Conservation (phyloP, 1,139 yeast species). For the Geotrichum citri-aurantii region DNA sequence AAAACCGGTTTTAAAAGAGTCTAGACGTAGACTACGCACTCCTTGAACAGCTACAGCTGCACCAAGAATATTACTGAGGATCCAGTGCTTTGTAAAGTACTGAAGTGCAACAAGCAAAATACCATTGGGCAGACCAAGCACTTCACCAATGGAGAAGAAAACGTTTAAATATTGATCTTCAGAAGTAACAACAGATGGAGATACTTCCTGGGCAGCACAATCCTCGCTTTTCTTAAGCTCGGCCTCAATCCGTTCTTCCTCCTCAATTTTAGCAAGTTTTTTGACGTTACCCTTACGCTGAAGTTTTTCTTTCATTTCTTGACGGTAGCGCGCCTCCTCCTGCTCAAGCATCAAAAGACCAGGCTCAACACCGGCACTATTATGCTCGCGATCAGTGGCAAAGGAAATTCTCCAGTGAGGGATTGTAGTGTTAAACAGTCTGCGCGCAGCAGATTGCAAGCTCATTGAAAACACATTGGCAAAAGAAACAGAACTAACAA, state of each 20-base stretch:
- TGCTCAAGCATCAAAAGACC: slow-evolving; percentile 11
- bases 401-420: slow-evolving; percentile 34
- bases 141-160: slow-evolving; percentile 26
- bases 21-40: slow-evolving; percentile 28
- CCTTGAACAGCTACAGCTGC: slow-evolving; percentile 20
- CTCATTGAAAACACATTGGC: slow-evolving; percentile 28
- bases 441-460: slow-evolving; percentile 29
- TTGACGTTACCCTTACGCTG: not conserved
- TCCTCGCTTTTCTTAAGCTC: slow-evolving; percentile 24
- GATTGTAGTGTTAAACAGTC: slow-evolving; percentile 23
- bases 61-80: slow-evolving; percentile 28
- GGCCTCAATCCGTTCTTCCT: slow-evolving; percentile 19
- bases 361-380: slow-evolving; percentile 31
- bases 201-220: not conserved
- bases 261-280: slow-evolving; percentile 1
- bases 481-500: slow-evolving; percentile 33
- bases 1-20: slow-evolving; percentile 44
- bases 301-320: slow-evolving; percentile 3
- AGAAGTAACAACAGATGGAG: slow-evolving; percentile 14
- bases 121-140: slow-evolving; percentile 30
- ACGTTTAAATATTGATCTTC: slow-evolving; percentile 12
- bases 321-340: slow-evolving; percentile 3
- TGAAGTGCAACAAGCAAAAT: slow-evolving; percentile 20
- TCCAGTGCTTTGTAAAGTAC: slow-evolving; percentile 35
- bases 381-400: slow-evolving; percentile 33